Conservation (phyloP, 2,329 filamentous ascomycete genomes). For the Neospermospora avenae region DNA sequence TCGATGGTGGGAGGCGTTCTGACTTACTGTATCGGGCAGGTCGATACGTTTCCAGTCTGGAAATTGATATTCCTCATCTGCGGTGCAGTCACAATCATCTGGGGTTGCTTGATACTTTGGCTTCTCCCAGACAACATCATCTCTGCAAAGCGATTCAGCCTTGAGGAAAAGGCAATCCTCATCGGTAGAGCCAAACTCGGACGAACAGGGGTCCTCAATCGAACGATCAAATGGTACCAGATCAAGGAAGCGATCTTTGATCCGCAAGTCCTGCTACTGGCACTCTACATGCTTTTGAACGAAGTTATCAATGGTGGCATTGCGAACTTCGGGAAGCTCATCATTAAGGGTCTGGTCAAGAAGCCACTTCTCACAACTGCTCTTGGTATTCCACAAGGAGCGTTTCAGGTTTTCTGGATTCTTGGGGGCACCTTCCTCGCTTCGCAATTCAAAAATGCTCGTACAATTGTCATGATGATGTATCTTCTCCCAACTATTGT, state of each 20-base stretch:
- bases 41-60: constrained; percentile 37
- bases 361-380: constrained; percentile 47
- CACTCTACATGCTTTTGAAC: constrained; percentile 47
- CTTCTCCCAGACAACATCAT: constrained; percentile 45
- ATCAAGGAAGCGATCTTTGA: constrained; percentile 46
- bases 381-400: constrained; percentile 52
- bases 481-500: constrained; percentile 34
- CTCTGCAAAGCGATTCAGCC: constrained; percentile 40
- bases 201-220: constrained; percentile 42
- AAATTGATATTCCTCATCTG: constrained; percentile 44
- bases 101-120: constrained; percentile 39
- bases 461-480: constrained; percentile 40
- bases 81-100: constrained; percentile 42
- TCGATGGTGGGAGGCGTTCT: constrained; percentile 55
- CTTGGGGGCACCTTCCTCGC: constrained; percentile 51
- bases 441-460: constrained; percentile 46
- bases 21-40: constrained; percentile 45
- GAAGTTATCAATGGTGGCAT: constrained; percentile 52
- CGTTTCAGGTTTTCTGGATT: constrained; percentile 52
- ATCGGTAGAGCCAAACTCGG: constrained; percentile 40
- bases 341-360: constrained; percentile 48
- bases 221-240: constrained; percentile 46
- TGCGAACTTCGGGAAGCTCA: constrained; percentile 53
- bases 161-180: constrained; percentile 43
- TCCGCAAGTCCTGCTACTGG: constrained; percentile 44